Conservation (phyloP, 768 basidiomycete genomes). For the Rossbeevera mucosa region DNA sequence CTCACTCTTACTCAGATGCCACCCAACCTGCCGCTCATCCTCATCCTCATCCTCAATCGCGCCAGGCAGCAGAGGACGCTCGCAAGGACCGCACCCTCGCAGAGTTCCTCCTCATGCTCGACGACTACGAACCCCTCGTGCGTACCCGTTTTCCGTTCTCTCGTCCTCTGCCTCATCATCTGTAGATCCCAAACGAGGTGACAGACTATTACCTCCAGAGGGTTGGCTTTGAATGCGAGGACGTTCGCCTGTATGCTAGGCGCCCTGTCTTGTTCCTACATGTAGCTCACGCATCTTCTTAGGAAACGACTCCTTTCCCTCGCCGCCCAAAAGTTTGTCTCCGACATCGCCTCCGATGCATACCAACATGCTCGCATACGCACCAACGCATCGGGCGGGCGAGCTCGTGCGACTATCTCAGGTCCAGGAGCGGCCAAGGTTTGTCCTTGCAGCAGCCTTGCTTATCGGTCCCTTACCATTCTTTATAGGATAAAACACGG, state of each 20-base stretch:
- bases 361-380: slow-evolving; percentile 97
- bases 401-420: slow-evolving; percentile 51
- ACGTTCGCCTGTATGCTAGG: slow-evolving; percentile 74
- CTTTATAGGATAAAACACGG: slow-evolving; percentile 74
- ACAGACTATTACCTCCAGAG: slow-evolving; percentile 96
- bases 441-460: slow-evolving; percentile 16
- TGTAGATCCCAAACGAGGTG: slow-evolving; percentile 93
- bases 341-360: slow-evolving; percentile 93
- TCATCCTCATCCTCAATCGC: slow-evolving; percentile 42
- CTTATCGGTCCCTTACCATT: slow-evolving; percentile 1
- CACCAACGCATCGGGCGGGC: slow-evolving; percentile 76
- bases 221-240: slow-evolving; percentile 94
- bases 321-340: slow-evolving; percentile 96
- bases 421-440: slow-evolving; percentile 67
- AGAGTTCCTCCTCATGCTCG: slow-evolving; percentile 93
- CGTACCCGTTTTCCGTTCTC: slow-evolving; percentile 19
- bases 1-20: slow-evolving; percentile 21
- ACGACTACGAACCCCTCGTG: slow-evolving; percentile 94
- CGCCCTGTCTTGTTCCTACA: too few relatives aligned
- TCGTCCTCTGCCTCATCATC: not conserved
- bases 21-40: slow-evolving; percentile 13
- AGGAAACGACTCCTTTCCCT: slow-evolving; percentile 93
- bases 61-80: slow-evolving; percentile 74
- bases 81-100: slow-evolving; percentile 87
- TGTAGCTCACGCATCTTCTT: slow-evolving; percentile 1